Evolutionary conservation across 495 filamentous ascomycete species (phyloP), one percentile per base, ranked within the genome.

Genomic region (Penicillium parvum): DNA sequence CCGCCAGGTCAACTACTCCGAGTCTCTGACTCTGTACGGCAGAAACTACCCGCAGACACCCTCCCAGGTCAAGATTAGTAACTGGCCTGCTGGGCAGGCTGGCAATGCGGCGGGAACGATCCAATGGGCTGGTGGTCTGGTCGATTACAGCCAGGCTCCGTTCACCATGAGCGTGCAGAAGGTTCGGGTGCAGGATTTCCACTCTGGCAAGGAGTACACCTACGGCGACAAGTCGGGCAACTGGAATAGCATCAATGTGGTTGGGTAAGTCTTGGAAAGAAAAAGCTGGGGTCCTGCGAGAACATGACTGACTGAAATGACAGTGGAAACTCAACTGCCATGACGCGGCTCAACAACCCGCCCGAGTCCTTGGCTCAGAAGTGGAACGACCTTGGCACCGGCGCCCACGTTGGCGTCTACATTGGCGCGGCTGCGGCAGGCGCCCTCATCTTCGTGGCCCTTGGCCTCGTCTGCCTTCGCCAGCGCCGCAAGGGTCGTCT

Each of bases 41-140:
- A 71, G 72, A 37, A 81, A 86, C 58, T 98, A 86, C 64, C 92
- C 92, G 3, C 91, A 96, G 64, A 91, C 88, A 2, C 90, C 90
- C 1, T 88, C 86, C 77, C 78, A 82, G 42, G 67, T 94, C 53
- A 85, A 86, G 61, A 69, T 94, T 38, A 89, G 90, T 40, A 69
- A 78, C 26, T 95, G 90, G 90, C 75, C 79, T 36, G 88, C 84
- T 50, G 90, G 89, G 53, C 56, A 77, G 2, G n/a, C n/a, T n/a
- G n/a, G n/a, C n/a, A 58, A 56, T 43, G 87, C 86, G 40, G 53
- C 76, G 18, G 68, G 72, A 49, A 75, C 64, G 16, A 60, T 74
- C 39, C 55, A 50, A 2, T 61, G 57, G 57, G 57, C 51, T 15
- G 54, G 55, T 38, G 87, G 87, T 32, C 46, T 70, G 34, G 85